Conservation (phyloP, 768 basidiomycete species). For the Suillus bovinus region DNA sequence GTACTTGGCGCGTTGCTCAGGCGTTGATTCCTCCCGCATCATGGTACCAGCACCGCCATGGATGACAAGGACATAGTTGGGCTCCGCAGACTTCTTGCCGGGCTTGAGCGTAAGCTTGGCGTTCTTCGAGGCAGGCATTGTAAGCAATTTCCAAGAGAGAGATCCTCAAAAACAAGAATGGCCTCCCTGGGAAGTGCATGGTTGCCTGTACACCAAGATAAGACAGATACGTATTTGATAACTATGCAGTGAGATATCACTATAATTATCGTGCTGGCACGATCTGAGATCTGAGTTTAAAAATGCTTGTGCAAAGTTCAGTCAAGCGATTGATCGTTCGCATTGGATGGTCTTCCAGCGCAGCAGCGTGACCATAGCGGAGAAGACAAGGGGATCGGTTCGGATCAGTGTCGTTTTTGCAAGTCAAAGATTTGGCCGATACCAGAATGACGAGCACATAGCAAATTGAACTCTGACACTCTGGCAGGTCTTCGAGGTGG, state of each 20-base stretch:
- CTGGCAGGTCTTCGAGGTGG: neutral
- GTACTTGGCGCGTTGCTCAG: conserved; percentile 59
- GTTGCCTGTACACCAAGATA: neutral
- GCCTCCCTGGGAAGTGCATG: neutral
- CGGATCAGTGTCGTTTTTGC: too few species aligned
- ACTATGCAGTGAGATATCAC: too few species aligned
- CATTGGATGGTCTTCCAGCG: neutral
- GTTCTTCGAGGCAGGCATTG: conserved; percentile 4
- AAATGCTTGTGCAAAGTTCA: too few species aligned
- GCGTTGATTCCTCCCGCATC: conserved; percentile 54
- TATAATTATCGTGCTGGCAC: too few species aligned
- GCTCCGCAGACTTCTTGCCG: conserved; percentile 9
- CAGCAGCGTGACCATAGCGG: neutral
- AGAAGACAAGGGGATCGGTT: too few species aligned
- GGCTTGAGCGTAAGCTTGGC: neutral
- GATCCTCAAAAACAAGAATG: neutral
- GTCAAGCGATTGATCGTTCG: too few species aligned
- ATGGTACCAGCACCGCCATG: conserved; percentile 84
- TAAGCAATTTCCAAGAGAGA: neutral
- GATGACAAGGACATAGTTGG: conserved; percentile 55
- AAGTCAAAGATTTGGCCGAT: neutral
- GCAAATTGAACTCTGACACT: too few species aligned
- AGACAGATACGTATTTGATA: neutral
- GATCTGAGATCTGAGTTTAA: too few species aligned
- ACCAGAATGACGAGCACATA: too few species aligned